Conservation (phyloP, 441 rosid genomes). For the Gossypium laxum region DNA sequence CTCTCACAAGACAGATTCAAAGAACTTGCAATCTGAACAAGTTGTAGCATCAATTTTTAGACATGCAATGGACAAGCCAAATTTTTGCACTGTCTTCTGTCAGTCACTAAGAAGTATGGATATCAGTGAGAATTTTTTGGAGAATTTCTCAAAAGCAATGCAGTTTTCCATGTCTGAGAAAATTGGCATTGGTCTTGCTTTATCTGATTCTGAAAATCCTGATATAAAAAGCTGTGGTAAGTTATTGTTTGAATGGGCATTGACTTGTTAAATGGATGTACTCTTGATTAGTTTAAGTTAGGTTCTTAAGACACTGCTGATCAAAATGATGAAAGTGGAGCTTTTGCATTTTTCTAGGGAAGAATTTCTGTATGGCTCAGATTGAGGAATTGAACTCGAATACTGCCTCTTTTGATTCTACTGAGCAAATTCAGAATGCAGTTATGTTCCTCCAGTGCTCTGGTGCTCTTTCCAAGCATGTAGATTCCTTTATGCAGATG, state of each 20-base stretch:
- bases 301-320: not conserved
- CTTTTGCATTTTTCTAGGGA: constrained; percentile 35
- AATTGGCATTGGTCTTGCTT: constrained; percentile 62
- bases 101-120: constrained; percentile 42
- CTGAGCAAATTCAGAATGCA: constrained; percentile 64
- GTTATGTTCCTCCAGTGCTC: constrained; percentile 68
- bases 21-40: constrained; percentile 38
- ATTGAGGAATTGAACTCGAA: constrained; percentile 52
- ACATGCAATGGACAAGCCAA: constrained; percentile 44
- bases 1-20: constrained; percentile 32
- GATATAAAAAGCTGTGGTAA: constrained; percentile 50
- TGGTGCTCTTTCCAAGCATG: constrained; percentile 58
- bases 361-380: constrained; percentile 56
- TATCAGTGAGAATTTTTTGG: constrained; percentile 41
- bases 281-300: constrained; percentile 3
- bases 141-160: constrained; percentile 39
- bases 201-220: constrained; percentile 46
- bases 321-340: constrained; percentile 6
- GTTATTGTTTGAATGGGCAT: constrained; percentile 8
- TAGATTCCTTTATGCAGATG: constrained; percentile 60
- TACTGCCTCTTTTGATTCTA: constrained; percentile 41
- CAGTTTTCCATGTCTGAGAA: constrained; percentile 58
- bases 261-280: constrained; percentile 1
- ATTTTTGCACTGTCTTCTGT: constrained; percentile 54
- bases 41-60: constrained; percentile 50